Evolutionary conservation across 2,329 filamentous ascomycete genomes (phyloP), one percentile per base, ranked within the genome.

Genomic region (Elsinoe necatrix): DNA sequence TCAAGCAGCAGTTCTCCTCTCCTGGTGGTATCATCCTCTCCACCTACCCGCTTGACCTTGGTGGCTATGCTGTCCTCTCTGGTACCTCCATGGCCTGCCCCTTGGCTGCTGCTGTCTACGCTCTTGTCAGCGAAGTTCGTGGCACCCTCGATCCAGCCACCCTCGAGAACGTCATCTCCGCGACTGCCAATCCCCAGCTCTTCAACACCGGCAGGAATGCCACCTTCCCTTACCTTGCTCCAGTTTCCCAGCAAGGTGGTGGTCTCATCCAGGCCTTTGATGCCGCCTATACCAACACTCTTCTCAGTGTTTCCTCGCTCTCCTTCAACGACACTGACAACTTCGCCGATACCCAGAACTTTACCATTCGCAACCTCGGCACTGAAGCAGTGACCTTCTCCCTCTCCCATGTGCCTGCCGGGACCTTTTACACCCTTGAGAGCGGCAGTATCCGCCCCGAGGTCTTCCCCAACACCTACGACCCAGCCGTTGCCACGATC

Each of bases 291-390:
- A 71, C 77, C 14, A 79, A 73, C 1, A 76, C 77, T 1, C 63
- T 80, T 11, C 69, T 85, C 18, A 77, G 75, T 62, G 75, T 74
- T 8, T 78, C 78, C n/a, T 80, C 77, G 65, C 68, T 86, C 12
- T 76, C 79, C 2, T 84, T 85, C 69, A 85, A 85, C 65, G 82
- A 86, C 66, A 82, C 81, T 0, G 78, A 80, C 61, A 66, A 84
- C 71, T 77, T 82, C 60, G 66, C 67, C 45, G 67, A 71, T 9
- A 71, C 69, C 1, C 69, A 76, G 42, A 75, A 76, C 60, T 82
- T 85, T 64, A 76, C 72, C 37, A 73, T 86, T 61, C 73, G 68
- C 62, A 86, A 85, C 71, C 71, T 72, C 4, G 79, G 77, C 45
- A 67, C 67, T 14, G 69, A 72, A 21, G 66, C 72, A 0, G 66